Evolutionary conservation across 495 filamentous ascomycete species (phyloP).

Genomic region (Penicillium steckii): DNA sequence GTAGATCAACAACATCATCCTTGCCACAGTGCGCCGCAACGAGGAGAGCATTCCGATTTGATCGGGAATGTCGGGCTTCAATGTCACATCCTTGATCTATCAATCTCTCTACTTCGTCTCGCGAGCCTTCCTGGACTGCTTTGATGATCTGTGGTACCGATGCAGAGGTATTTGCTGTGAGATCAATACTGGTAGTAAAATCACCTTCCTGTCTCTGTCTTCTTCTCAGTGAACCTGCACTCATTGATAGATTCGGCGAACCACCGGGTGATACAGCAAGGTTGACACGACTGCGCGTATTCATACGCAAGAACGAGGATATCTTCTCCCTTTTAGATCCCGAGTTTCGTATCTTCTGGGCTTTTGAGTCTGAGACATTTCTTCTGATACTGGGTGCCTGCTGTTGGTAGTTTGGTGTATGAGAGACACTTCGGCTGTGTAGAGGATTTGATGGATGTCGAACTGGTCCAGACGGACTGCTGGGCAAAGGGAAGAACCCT

Average conservation of each 20-base stretch:
- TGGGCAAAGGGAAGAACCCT: conserved; percentile 12
- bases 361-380: conserved; percentile 28
- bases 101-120: conserved; percentile 38
- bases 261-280: conserved; percentile 4
- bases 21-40: conserved; percentile 51
- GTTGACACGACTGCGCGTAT: conserved; percentile 16
- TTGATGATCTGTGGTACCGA: conserved; percentile 40
- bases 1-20: conserved; percentile 37
- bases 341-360: conserved; percentile 8
- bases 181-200: conserved; percentile 40
- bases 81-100: conserved; percentile 38
- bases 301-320: conserved; percentile 25
- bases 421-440: conserved; percentile 28
- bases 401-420: conserved; percentile 5
- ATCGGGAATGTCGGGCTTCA: conserved; percentile 34
- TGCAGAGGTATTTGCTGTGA: conserved; percentile 28
- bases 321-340: conserved; percentile 22
- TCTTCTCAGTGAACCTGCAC: conserved; percentile 5
- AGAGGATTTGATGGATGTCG: conserved; percentile 3
- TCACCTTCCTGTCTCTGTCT: conserved; percentile 24
- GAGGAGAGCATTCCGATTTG: conserved; percentile 40
- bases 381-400: conserved; percentile 13
- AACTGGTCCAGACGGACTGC: conserved; percentile 21
- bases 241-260: conserved; percentile 7
- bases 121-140: conserved; percentile 39